These are phyloP conservation scores for Alloteropsis semialata DNA, from an alignment of 176 grass and related monocot species.

Conservation along the genomic window DNA sequence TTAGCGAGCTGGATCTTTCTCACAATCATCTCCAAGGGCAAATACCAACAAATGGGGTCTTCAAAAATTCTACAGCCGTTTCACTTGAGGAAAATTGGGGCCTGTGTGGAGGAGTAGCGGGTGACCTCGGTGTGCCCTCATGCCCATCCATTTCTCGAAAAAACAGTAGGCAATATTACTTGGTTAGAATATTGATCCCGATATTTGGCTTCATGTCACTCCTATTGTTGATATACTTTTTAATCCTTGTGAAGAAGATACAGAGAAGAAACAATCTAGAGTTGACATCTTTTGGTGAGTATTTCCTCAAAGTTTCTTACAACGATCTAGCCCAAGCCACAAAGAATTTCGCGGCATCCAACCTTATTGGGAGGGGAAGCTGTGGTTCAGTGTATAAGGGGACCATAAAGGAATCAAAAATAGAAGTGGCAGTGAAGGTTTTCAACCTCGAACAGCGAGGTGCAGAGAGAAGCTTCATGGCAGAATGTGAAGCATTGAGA, in stretches of 20 bases:
- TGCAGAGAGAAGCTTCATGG: constrained; percentile 28
- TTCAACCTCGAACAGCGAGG: constrained; percentile 28
- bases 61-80: background rate
- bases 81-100: background rate
- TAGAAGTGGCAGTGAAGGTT: constrained; percentile 44
- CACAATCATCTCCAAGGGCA: background rate
- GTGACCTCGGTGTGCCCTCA: constrained; percentile 4
- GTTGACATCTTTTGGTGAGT: background rate
- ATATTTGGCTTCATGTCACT: constrained; percentile 3
- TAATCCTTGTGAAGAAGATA: background rate
- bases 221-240: background rate
- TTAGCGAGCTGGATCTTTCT: constrained; percentile 15
- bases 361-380: constrained; percentile 42
- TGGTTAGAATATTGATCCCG: background rate
- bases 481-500: constrained; percentile 45
- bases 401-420: background rate
- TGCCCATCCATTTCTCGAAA: background rate
- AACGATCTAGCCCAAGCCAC: constrained; percentile 37
- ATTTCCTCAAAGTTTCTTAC: constrained; percentile 22
- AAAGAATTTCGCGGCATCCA: background rate
- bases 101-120: constrained; percentile 32
- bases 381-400: constrained; percentile 59
- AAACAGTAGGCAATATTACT: background rate
- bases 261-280: fast-evolving
- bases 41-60: background rate